A percentile compares a stretch with the other conserved stretches of the same genome.
phyloP scores from a whole-genome alignment of 345 rosid species.

The Hibiscus syriacus region DNA sequence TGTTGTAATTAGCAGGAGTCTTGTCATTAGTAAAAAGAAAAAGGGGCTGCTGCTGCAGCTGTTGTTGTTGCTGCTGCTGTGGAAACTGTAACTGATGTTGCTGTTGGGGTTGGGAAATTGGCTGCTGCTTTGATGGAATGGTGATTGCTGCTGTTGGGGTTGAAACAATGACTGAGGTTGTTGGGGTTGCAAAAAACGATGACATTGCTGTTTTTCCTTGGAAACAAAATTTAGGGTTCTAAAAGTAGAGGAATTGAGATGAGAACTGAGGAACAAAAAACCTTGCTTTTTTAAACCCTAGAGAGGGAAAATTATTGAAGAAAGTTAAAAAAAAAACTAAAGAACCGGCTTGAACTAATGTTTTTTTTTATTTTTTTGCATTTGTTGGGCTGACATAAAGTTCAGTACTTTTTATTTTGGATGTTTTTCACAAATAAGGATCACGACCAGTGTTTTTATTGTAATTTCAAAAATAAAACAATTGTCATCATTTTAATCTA shows the following conservation, averaged over 20 bases:
- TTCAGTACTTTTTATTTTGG: too few species aligned
- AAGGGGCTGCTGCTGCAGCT: conserved; percentile 37
- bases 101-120: conserved; percentile 32
- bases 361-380: too few species aligned
- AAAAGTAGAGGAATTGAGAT: not conserved
- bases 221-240: not conserved
- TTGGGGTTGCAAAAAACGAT: conserved; percentile 46
- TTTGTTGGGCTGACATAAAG: too few species aligned
- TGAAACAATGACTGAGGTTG: conserved; percentile 36
- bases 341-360: too few species aligned
- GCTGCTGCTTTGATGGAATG: conserved; percentile 28
- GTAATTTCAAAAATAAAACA: too few species aligned
- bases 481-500: too few species aligned
- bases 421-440: too few species aligned
- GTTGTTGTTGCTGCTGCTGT: conserved; percentile 28
- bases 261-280: not conserved
- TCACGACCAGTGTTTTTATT: too few species aligned
- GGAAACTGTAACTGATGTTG: conserved; percentile 22
- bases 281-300: not conserved
- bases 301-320: not conserved
- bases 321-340: not conserved
- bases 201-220: conserved; percentile 37
- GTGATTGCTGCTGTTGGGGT: conserved; percentile 24
- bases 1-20: conserved; percentile 83
- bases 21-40: conserved; percentile 76